Conservation (phyloP, 768 basidiomycete species). For the Hebeloma cylindrosporum region DNA sequence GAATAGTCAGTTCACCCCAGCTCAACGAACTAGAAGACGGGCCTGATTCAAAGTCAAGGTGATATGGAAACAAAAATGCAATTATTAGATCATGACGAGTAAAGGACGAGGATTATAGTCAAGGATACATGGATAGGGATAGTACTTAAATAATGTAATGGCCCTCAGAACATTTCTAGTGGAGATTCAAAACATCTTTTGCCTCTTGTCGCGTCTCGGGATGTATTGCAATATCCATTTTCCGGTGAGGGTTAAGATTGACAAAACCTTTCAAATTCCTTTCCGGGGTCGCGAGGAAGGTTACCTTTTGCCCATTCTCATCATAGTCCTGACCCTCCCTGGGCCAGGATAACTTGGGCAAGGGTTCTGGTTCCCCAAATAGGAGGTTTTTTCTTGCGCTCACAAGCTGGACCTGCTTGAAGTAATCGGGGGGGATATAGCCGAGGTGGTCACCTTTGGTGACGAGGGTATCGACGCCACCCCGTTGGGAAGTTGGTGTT, state of each 20-base stretch:
- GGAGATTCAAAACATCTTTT: not conserved
- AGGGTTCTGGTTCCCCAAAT: conserved; percentile 16
- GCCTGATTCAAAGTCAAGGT: too few relatives aligned
- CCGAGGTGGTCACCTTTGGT: conserved; percentile 21
- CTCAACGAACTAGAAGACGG: not conserved
- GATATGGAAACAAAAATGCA: too few relatives aligned
- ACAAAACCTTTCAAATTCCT: conserved; percentile 9
- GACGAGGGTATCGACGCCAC: conserved; percentile 6
- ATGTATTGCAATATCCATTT: not conserved
- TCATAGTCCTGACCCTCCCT: not conserved
- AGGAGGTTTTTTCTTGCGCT: conserved; percentile 12
- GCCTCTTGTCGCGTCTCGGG: conserved; percentile 10
- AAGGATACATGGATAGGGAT: not conserved
- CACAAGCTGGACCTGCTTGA: conserved; percentile 13
- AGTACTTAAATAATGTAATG: not conserved
- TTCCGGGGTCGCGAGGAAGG: not conserved
- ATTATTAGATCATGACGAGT: too few relatives aligned
- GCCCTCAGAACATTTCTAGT: not conserved
- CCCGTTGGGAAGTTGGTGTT: conserved; percentile 10
- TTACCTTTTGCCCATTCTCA: conserved; percentile 3
- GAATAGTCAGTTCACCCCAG: too few relatives aligned
- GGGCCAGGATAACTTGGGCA: not conserved
- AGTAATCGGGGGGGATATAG: conserved; percentile 19
- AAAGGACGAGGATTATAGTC: too few relatives aligned
- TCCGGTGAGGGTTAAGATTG: not conserved